Evolutionary conservation across 495 filamentous ascomycete species (phyloP), one percentile per base, ranked within the genome.

Genomic region (Rhizodiscina lignyota): DNA sequence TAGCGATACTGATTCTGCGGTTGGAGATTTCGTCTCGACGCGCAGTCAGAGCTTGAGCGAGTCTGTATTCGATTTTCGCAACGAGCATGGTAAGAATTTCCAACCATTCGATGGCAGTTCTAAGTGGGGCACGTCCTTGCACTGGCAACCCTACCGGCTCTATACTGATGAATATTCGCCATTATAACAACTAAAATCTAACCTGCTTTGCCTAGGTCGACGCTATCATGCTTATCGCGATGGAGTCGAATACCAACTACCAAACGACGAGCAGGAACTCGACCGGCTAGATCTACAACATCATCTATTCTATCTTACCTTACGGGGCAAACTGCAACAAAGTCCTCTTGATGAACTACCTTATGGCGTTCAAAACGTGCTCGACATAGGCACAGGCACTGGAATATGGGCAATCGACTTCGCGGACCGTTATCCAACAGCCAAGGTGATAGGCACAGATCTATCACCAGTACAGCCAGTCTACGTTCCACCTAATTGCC

Each of bases 251-350:
- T 38, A 38, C 19, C n/a, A 15, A 23, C 18, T 38, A 11, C 36
- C 36, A 11, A 38, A 38, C 16, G 36, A 38, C 26, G 36, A 38
- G 15, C n/a, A 13, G 27, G 36, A 38, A 26, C 23, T 34, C 26
- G 36, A 38, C 11, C 23, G 36, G 17, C 36, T 38, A 13, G 36
- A 38, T 20, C 34, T 38, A 26, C 36, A 38, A 26, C 36, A 38
- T 34, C 49, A 52, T 32, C 39, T 54, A 3, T 48, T 41, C 36
- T 39, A 50, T 6, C 31, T 54, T 0, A 48, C 49, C 4, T 30
- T 56, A 4, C 22, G 43, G 18, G 51, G 49, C 32, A 48, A 49
- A 30, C 44, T 56, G 10, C 24, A 27, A 13, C 24, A 8, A 6
- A 13, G 8, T 8, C 24, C 24, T 6, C 6, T 27, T 13, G 24